phyloP scores from a whole-genome alignment of 2,329 filamentous ascomycete genomes.

The Tolypocladium album region DNA sequence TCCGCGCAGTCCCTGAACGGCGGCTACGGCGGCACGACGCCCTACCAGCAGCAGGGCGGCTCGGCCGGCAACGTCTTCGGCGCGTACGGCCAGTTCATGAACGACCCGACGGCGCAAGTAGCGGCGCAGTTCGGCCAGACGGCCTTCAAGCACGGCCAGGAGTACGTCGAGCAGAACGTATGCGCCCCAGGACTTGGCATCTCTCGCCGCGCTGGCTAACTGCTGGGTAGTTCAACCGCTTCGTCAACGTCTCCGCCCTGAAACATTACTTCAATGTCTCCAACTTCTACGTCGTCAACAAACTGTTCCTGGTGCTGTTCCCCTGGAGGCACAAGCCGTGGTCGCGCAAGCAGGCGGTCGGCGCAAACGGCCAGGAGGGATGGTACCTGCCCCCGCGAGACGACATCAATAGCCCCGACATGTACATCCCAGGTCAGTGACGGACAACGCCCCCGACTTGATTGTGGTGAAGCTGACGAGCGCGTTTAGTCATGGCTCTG shows the following conservation, averaged over 20 bases:
- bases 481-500: constrained; percentile 69
- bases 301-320: constrained; percentile 87
- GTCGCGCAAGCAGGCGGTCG: constrained; percentile 77
- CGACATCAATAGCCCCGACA: constrained; percentile 95
- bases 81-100: constrained; percentile 87
- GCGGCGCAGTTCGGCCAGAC: constrained; percentile 89
- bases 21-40: constrained; percentile 61
- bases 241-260: constrained; percentile 82
- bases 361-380: constrained; percentile 57
- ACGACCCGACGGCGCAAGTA: constrained; percentile 88
- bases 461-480: constrained; percentile 10
- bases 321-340: constrained; percentile 97
- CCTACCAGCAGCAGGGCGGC: constrained; percentile 58
- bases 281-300: constrained; percentile 91
- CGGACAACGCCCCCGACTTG: not conserved
- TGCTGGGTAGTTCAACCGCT: constrained; percentile 43
- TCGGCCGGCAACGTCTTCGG: constrained; percentile 46
- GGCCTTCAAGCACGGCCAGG: constrained; percentile 82
- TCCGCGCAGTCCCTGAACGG: constrained; percentile 57
- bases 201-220: constrained; percentile 5
- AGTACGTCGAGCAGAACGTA: constrained; percentile 94
- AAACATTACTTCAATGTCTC: constrained; percentile 99
- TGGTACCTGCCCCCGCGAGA: constrained; percentile 87
- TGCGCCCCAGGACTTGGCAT: constrained; percentile 14
- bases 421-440: constrained; percentile 74